Evolutionary conservation across 108 stramenopile species (phyloP).

Genomic region (Conticribra weissflogii): DNA sequence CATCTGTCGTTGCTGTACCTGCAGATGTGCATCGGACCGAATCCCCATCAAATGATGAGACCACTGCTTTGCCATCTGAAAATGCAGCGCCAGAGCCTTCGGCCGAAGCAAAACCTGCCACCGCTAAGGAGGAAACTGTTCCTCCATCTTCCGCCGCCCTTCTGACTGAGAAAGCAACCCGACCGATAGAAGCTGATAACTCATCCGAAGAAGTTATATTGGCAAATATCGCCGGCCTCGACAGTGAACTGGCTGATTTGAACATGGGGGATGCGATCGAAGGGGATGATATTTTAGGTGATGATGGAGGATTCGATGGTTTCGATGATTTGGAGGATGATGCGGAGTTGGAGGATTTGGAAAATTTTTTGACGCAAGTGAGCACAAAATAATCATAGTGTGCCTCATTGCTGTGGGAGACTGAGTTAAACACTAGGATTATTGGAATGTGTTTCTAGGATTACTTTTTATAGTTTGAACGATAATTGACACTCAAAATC

Average conservation of each 20-base stretch:
- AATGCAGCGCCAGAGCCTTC: neutral
- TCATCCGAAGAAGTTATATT: conserved; percentile 7
- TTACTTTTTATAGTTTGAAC: too few species aligned
- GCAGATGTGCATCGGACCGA: too few species aligned
- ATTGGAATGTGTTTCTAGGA: too few species aligned
- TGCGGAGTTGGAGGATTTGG: conserved; percentile 74
- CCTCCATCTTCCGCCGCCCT: too few species aligned
- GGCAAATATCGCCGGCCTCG: conserved; percentile 24
- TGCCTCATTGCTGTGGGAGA: too few species aligned
- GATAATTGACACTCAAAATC: too few species aligned
- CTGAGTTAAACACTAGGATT: too few species aligned
- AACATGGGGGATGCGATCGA: conserved; percentile 55
- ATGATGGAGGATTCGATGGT: conserved; percentile 62
- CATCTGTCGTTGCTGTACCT: too few species aligned
- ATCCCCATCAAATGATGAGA: neutral
- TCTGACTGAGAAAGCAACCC: too few species aligned
- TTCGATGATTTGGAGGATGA: conserved; percentile 58
- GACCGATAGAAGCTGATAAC: neutral
- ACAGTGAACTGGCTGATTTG: conserved; percentile 51
- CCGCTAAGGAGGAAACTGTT: neutral
- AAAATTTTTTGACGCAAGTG: conserved; percentile 67
- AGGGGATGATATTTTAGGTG: conserved; percentile 45
- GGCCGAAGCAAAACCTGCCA: neutral
- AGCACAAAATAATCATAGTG: conserved; percentile 3
- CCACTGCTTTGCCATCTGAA: neutral